Base-by-base conservation (phyloP, 2,329 filamentous ascomycete genomes). In the Paracamarosporium sp. region DNA sequence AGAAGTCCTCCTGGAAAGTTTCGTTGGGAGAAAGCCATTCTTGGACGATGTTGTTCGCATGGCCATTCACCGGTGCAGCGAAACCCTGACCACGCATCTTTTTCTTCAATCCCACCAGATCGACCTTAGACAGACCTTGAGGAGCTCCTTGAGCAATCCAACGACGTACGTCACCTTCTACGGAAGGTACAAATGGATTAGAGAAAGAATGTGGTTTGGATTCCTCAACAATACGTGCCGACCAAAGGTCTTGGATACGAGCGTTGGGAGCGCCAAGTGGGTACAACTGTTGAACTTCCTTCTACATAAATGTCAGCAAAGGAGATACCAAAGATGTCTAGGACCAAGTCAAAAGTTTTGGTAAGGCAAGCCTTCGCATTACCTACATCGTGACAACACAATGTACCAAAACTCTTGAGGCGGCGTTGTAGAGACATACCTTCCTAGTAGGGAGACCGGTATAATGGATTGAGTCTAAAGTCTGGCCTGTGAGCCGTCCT, bases 31-130 rank as follows among this genome's bases (percentile, higher is more conserved):
- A 72, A 13, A 74, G 59, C 33, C 74, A 77, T 53, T 76, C 73
- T 50, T 76, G 59, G 12, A 77, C 74, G 9, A 76, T 74, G 46
- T 73, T 70, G 59, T 69, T 72, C 40, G 63, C 55, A n/a, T 65
- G 55, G 7, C 67, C 62, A 31, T 68, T 67, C 8, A 62, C 53
- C 27, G 57, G 54, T 15, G 56, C 31, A 33, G 31, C 38, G 22
- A 65, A 68, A 17, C 61, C 64, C 15, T 65, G 35, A 17, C 53
- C 61, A 22, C 64, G 67, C 70, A 70, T 71, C 13, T 13, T 46
- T 25, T 56, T 27, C 22, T 27, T 58, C 8, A 25, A 8, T 12
- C 43, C 25, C 3, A 50, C 44, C 5, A 50, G 48, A 35, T 60
- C 50, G 13, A 24, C 12, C 15, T 28, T 9, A 22, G 27, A 28